These are phyloP conservation scores for Lactuca saligna DNA, from an alignment of 129 eudicot genomes.

Conservation along the genomic window DNA sequence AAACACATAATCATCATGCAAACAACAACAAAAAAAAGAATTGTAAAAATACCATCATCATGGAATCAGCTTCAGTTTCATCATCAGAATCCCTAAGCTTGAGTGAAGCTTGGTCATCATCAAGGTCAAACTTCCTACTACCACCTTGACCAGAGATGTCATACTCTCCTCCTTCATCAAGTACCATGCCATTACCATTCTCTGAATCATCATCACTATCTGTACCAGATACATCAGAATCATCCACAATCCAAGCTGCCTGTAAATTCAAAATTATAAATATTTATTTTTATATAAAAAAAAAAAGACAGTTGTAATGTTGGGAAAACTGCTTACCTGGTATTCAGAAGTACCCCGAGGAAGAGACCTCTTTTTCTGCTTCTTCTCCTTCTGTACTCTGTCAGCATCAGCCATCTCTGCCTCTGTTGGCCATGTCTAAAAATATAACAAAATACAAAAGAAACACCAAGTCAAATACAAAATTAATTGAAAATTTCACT, in stretches of 20 bases:
- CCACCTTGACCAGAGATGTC: conserved; percentile 33
- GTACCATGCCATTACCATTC: conserved; percentile 73
- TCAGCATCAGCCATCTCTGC: conserved; percentile 98
- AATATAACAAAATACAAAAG: not conserved
- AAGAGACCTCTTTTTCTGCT: conserved; percentile 60
- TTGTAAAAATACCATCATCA: conserved; percentile 59
- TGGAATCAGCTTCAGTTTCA: conserved; percentile 77
- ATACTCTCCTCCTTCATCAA: conserved; percentile 57
- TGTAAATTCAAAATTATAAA: conserved; percentile 28
- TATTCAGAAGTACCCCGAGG: conserved; percentile 93
- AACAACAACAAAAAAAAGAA: not conserved
- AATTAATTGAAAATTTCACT: too few relatives aligned
- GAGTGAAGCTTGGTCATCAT: conserved; percentile 82
- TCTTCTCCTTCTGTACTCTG: conserved; percentile 58
- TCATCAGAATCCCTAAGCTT: conserved; percentile 68
- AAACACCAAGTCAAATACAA: not conserved
- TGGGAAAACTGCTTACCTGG: conserved; percentile 48
- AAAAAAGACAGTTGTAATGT: not conserved
- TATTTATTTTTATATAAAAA: not conserved
- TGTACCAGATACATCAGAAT: conserved; percentile 64
- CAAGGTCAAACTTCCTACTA: conserved; percentile 51
- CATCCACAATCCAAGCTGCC: conserved; percentile 99
- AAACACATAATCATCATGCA: not conserved
- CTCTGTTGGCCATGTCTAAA: conserved; percentile 98
- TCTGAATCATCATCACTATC: conserved; percentile 60